These are phyloP conservation scores for Cladobotryum protrusum DNA, from an alignment of 2,329 filamentous ascomycete species.

Conservation along the genomic window DNA sequence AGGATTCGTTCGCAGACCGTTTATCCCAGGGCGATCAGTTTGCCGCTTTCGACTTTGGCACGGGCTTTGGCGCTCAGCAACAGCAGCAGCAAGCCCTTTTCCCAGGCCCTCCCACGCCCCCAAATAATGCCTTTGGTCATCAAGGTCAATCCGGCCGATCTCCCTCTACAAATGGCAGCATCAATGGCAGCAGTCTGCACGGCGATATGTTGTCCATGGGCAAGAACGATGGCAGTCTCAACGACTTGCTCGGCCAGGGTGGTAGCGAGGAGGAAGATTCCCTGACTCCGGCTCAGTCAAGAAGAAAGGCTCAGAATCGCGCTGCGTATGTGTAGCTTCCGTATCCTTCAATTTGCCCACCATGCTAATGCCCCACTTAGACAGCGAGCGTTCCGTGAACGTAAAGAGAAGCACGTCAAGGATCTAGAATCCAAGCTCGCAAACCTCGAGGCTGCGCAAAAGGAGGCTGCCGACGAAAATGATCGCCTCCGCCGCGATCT, in stretches of 20 bases:
- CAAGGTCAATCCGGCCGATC: conserved; percentile 18
- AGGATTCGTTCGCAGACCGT: conserved; percentile 44
- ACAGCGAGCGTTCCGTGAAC: conserved; percentile 91
- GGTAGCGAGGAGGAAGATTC: conserved; percentile 52
- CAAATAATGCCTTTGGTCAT: conserved; percentile 32
- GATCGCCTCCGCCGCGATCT: conserved; percentile 79
- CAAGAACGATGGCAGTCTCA: conserved; percentile 35
- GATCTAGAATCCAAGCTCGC: conserved; percentile 85
- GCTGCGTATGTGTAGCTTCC: conserved; percentile 46
- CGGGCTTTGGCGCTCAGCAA: conserved; percentile 33
- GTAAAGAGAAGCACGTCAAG: conserved; percentile 90
- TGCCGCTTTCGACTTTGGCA: conserved; percentile 38
- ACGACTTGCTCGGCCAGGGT: conserved; percentile 26
- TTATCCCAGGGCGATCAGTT: conserved; percentile 44
- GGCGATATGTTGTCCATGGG: conserved; percentile 7
- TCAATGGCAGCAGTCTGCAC: conserved; percentile 17
- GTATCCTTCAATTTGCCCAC: background rate
- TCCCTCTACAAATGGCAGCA: conserved; percentile 14
- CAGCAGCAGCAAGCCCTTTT: conserved; percentile 21
- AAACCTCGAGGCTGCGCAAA: conserved; percentile 66
- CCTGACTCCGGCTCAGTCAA: conserved; percentile 51
- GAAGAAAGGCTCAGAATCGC: conserved; percentile 55
- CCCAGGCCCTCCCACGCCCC: conserved; percentile 47
- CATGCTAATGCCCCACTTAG: conserved; percentile 40
- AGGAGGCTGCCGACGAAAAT: conserved; percentile 72